Base-by-base conservation (phyloP, 768 basidiomycete species). In the Tylopilus sp. region DNA sequence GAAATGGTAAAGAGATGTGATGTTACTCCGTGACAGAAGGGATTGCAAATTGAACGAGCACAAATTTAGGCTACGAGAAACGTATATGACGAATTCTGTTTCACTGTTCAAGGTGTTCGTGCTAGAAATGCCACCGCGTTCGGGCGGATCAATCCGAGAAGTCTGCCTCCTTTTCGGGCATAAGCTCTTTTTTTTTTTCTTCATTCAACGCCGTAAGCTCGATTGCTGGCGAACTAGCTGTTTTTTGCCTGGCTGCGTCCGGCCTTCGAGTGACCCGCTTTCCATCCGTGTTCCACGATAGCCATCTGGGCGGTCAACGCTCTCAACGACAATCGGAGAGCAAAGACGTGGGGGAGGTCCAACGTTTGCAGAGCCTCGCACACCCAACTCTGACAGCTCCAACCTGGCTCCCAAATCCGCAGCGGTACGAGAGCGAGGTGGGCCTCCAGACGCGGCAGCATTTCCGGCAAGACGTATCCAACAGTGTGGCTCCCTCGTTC, bases 401-500 rank as follows among this genome's bases (percentile, higher is more conserved):
- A 53, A 9, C 25, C 25, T 8, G 6, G 40, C 40, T n/a, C 28
- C 2, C 2, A 3, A 15, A n/a, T 28, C 1, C 40, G 23, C n/a
- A 53, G 25, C n/a, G 21, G 25, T 0, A 42, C 36, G 40, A 38
- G 26, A 15, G 44, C 43, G 3, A 58, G 41, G 25, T 40, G 56
- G 7, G 51, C 47, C 36, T 53, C 51, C 3, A 58, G 51, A 22
- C 17, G 3, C 0, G 57, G 47, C 12, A 57, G 10, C 56, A 46
- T 46, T 3, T 1, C 4, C 2, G 51, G 57, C 8, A n/a, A 23
- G 23, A 57, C 30, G 33, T 38, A 58, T 31, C 56, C 56, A 21
- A 57, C 23, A 13, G 38, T 47, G 33, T 58, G 51, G 25, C 25
- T 58, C 12, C 56, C 57, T 33, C 47, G 40, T 20, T 58, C 50